phyloP scores from a whole-genome alignment of 2,329 filamentous ascomycete genomes.

The Neodidymelliopsis sp. region DNA sequence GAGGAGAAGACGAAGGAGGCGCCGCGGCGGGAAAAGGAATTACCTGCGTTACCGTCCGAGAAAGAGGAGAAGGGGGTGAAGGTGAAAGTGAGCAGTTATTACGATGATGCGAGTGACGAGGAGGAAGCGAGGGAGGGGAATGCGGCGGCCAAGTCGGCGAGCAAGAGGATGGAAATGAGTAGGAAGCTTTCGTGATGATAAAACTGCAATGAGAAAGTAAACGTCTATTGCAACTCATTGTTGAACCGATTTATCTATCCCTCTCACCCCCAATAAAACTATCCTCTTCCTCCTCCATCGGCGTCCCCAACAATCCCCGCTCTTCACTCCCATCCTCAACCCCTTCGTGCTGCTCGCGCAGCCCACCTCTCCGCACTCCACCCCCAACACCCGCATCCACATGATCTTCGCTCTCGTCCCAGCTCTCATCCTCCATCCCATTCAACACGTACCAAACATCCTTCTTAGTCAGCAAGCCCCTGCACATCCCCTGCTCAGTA shows the following conservation, averaged over 20 bases:
- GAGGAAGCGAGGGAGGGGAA: slow-evolving; percentile 14
- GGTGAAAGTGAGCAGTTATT: slow-evolving; percentile 11
- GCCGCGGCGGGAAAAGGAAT: slow-evolving; percentile 1
- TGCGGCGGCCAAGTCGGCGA: slow-evolving; percentile 7
- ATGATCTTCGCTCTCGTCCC: slow-evolving; percentile 48
- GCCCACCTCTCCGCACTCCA: slow-evolving; percentile 36
- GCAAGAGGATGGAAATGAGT: background rate
- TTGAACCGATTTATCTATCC: no score
- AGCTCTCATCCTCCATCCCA: slow-evolving; percentile 51
- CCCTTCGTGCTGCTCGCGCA: slow-evolving; percentile 45
- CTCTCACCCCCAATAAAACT: slow-evolving; percentile 22
- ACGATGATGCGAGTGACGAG: slow-evolving; percentile 23
- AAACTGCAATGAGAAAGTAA: no score
- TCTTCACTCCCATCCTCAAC: slow-evolving; percentile 42
- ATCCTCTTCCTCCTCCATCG: slow-evolving; percentile 34
- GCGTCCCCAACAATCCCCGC: slow-evolving; percentile 47
- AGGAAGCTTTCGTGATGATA: background rate
- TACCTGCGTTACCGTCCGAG: slow-evolving; percentile 2
- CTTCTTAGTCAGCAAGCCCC: slow-evolving; percentile 94
- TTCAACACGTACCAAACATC: slow-evolving; percentile 95
- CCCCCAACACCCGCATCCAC: slow-evolving; percentile 52
- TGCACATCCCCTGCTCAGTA: slow-evolving; percentile 78
- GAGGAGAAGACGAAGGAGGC: background rate
- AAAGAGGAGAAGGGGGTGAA: slow-evolving; percentile 11
- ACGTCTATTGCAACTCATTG: no score